A percentile compares a stretch with the other conserved stretches of the same genome.
Conservation (phyloP, 441 rosid species). For the Mallotus japonicus region DNA sequence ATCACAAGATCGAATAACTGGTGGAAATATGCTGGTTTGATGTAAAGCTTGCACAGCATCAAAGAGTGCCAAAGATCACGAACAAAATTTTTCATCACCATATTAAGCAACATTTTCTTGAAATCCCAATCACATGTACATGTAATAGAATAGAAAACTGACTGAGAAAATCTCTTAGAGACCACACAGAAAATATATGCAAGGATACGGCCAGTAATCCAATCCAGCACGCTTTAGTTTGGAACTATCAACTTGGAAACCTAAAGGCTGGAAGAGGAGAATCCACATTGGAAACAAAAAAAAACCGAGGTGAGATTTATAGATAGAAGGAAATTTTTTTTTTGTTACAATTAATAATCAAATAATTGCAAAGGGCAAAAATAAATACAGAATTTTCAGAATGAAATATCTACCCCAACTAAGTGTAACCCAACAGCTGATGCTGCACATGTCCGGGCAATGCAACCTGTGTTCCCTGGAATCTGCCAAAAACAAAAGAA, state of each 20-base stretch:
- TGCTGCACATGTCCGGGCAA: slow-evolving; percentile 98
- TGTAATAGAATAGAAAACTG: not conserved
- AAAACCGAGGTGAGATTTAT: not conserved
- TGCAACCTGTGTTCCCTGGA: slow-evolving; percentile 96
- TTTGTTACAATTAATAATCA: not conserved
- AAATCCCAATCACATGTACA: not conserved
- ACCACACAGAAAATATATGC: slow-evolving; percentile 15
- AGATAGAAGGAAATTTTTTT: not conserved
- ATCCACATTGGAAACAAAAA: slow-evolving; percentile 11
- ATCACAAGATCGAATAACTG: not conserved
- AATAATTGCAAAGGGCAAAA: not conserved
- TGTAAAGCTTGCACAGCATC: not conserved
- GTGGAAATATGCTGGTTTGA: not conserved
- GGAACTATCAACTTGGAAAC: slow-evolving; percentile 81
- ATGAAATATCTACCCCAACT: slow-evolving; percentile 51
- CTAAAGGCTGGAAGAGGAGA: slow-evolving; percentile 65
- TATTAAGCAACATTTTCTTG: not conserved
- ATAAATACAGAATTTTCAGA: not conserved
- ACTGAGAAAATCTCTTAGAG: not conserved
- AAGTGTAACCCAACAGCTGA: slow-evolving; percentile 85
- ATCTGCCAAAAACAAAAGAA: slow-evolving; percentile 57
- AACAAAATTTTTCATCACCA: not conserved
- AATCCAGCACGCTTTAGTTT: slow-evolving; percentile 94
- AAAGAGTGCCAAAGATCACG: not conserved
- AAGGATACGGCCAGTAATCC: slow-evolving; percentile 99